Base-by-base conservation (phyloP, 305 asterid genomes). In the Plantago coronopus region DNA sequence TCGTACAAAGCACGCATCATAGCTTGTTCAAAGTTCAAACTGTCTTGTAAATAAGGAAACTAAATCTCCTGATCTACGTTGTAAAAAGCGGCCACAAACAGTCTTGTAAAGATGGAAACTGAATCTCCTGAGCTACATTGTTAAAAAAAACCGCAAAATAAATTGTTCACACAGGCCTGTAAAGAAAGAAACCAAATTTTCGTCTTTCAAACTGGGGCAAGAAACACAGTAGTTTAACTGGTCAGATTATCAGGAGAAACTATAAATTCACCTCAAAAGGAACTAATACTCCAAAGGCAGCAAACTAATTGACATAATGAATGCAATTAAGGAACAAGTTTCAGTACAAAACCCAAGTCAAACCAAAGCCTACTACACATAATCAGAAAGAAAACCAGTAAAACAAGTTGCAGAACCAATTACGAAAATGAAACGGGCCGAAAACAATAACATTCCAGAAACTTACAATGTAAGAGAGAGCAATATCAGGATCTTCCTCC, bases 391-490 rank as follows among this genome's bases (percentile, higher is more conserved):
- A 53, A 48, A 19, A 34, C 22, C 18, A 53, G 56, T 65, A 54
- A 40, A 16, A 66, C 61, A 42, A 58, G 51, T 54, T 48, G 53
- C 65, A 62, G 15, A 66, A 61, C 54, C 53, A 48, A 65, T 45
- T 17, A 56, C n/a, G 40, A 25, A 15, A 67, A 62, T 16, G 47
- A 12, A 57, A 23, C 27, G 47, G 44, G 34, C 22, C 37, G 25
- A 42, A 16, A n/a, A 59, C 37, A 69, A 54, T 29, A 56, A 25
- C 62, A 49, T 22, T 48, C 14, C 51, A 72, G 47, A 67, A 58
- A 21, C 96, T 79, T 78, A 93, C 99, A 59, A 94, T 75, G 87
- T 94, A 90, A 78, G 99, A 94, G 61, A 94, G 91, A 64, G 89
- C 75, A 72, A 86, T 72, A 79, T 94, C 99, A 76, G 95, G 99